Evolutionary conservation across 441 rosid genomes (phyloP).

Genomic region (Rhodomyrtus psidioides): DNA sequence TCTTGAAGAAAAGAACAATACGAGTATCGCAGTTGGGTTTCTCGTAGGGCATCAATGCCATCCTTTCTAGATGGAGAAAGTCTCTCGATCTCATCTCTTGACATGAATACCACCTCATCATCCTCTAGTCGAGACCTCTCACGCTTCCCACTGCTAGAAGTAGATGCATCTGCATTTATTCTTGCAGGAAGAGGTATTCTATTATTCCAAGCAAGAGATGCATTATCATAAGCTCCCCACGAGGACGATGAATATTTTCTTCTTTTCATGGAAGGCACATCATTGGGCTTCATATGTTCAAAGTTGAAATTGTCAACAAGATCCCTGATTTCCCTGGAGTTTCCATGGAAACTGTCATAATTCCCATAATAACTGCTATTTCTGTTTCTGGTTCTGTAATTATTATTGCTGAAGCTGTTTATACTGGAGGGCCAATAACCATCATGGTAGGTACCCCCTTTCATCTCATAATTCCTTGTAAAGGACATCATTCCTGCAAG

Average conservation of each 20-base stretch:
- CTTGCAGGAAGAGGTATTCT: conserved; percentile 20
- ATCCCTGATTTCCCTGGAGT: conserved; percentile 21
- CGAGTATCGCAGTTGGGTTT: conserved; percentile 68
- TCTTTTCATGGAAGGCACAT: conserved; percentile 42
- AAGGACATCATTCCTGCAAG: conserved; percentile 38
- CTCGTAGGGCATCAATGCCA: conserved; percentile 63
- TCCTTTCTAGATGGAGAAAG: conserved; percentile 75
- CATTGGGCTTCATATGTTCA: conserved; percentile 18
- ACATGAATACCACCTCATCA: conserved; percentile 54
- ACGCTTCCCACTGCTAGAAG: conserved; percentile 40
- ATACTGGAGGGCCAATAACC: conserved; percentile 22
- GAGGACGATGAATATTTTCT: conserved; percentile 43
- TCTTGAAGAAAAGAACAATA: conserved; percentile 65
- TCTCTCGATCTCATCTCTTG: conserved; percentile 70
- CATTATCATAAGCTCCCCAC: conserved; percentile 34
- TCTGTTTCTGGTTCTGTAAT: conserved; percentile 13
- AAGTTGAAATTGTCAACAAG: conserved; percentile 3
- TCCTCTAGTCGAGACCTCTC: conserved; percentile 53
- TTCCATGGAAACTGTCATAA: conserved; percentile 14
- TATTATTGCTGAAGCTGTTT: conserved; percentile 11
- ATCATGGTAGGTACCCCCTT: conserved; percentile 32
- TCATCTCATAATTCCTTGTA: conserved; percentile 27
- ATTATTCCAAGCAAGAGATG: conserved; percentile 16
- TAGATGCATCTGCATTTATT: conserved; percentile 31
- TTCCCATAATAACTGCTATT: conserved; percentile 14